Base-by-base conservation (phyloP, 2,329 filamentous ascomycete species). In the Fusarium papillatum region DNA sequence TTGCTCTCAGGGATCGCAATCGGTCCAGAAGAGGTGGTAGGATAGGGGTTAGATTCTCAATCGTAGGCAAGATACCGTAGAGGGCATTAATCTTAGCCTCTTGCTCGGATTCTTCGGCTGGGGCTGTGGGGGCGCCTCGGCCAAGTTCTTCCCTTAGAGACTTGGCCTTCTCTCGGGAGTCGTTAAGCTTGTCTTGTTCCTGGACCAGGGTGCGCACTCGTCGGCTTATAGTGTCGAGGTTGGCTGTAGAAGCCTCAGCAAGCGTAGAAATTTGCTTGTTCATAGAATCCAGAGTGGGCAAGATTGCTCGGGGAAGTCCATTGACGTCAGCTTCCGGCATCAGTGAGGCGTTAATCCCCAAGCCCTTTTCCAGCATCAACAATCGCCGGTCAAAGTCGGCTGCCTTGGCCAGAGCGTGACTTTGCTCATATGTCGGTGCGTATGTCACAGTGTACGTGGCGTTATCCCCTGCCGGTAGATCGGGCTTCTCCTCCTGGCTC, bases 381-480 rank as follows among this genome's bases (percentile, higher is more conserved):
- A 99, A 90, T 7, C 97, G 92, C 36, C 91, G 90, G 81, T 98
- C 96, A 80, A 99, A 98, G 74, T 97, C 94, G 29, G 96, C 95
- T 9, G 95, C 93, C 83, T 95, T 94, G 39, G 93, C 91, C 41
- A 98, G 88, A 31, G 93, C 91, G 80, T 95, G 93, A 48, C 88
- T 92, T 80, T 93, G 89, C 78, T 93, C 90, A 76, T 92, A 94
- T 62, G 84, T 89, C 55, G 87, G 93, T 38, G 91, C 89, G 77
- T 93, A 93, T 36, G 90, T 92, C 61, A 93, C 85, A 1, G 90
- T 93, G 78, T 93, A 93, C 38, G 90, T 93, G 41, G 90, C 85
- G 19, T 82, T 83, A 66, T 80, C 67, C 63, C 76, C 70, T 53
- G 50, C 34, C 5, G 74, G 74, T 50, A 75, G 73, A 19, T 79